phyloP scores from a whole-genome alignment of 2,329 filamentous ascomycete species.

The Hymenoscyphus linearis region DNA sequence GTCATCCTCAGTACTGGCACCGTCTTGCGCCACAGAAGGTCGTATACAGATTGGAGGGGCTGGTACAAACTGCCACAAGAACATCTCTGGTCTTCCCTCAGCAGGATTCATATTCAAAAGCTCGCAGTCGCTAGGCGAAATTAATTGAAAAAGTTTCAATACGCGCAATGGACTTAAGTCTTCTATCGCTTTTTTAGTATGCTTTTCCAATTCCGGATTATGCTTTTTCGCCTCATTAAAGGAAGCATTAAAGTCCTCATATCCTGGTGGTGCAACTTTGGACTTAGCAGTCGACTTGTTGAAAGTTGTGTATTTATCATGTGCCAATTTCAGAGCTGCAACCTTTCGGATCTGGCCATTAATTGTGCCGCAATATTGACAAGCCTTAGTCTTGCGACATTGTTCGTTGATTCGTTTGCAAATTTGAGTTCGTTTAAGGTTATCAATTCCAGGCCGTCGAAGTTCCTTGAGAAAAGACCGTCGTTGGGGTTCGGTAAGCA shows the following conservation, averaged over 20 bases:
- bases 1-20: constrained; percentile 91
- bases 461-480: constrained; percentile 74
- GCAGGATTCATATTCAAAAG: constrained; percentile 81
- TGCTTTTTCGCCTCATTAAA: constrained; percentile 73
- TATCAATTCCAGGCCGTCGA: constrained; percentile 77
- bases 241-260: constrained; percentile 78
- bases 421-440: constrained; percentile 74
- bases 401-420: constrained; percentile 85
- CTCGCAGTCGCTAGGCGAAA: constrained; percentile 81
- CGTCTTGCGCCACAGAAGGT: constrained; percentile 89
- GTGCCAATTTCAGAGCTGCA: constrained; percentile 85
- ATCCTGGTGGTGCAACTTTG: constrained; percentile 77
- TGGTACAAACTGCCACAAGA: constrained; percentile 94
- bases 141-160: constrained; percentile 85
- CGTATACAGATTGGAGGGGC: constrained; percentile 91
- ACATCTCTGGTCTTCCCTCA: constrained; percentile 90
- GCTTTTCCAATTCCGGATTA: constrained; percentile 81
- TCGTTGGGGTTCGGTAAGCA: constrained; percentile 76
- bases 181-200: constrained; percentile 87
- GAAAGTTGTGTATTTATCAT: constrained; percentile 86
- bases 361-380: constrained; percentile 71
- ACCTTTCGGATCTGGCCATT: constrained; percentile 93
- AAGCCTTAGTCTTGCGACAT: constrained; percentile 80
- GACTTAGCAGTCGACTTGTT: constrained; percentile 83
- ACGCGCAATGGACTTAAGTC: constrained; percentile 87